phyloP scores from a whole-genome alignment of 2,329 filamentous ascomycete species.

The Colletotrichum eleusines region DNA sequence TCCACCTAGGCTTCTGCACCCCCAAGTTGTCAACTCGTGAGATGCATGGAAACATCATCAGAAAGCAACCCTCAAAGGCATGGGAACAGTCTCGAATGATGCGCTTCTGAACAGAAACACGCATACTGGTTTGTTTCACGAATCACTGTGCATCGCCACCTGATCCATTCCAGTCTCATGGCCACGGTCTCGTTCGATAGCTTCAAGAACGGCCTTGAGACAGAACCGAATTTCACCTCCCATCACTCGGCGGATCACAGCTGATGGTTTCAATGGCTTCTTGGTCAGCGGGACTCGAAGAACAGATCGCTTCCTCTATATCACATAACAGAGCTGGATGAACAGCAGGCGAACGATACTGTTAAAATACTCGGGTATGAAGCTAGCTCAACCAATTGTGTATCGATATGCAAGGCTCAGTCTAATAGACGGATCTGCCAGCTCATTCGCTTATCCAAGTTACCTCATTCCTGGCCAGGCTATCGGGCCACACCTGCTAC shows the following conservation, averaged over 20 bases:
- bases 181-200: no score
- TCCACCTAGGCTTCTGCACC: not conserved
- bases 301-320: no score
- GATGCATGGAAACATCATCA: no score
- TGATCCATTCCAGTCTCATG: no score
- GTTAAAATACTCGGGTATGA: not conserved
- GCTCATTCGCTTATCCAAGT: not conserved
- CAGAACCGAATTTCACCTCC: not conserved
- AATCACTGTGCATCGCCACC: no score
- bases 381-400: not conserved
- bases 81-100: not conserved
- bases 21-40: not conserved
- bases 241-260: not conserved
- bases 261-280: not conserved
- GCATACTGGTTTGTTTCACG: no score
- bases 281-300: not conserved
- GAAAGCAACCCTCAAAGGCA: rapidly evolving
- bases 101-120: not conserved
- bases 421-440: not conserved
- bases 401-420: not conserved
- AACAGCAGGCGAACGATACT: not conserved
- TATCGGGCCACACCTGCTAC: not conserved
- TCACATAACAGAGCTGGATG: not conserved
- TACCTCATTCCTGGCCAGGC: not conserved
- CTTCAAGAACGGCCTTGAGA: not conserved